phyloP scores from a whole-genome alignment of 495 filamentous ascomycete genomes.

The Viridothelium virens region DNA sequence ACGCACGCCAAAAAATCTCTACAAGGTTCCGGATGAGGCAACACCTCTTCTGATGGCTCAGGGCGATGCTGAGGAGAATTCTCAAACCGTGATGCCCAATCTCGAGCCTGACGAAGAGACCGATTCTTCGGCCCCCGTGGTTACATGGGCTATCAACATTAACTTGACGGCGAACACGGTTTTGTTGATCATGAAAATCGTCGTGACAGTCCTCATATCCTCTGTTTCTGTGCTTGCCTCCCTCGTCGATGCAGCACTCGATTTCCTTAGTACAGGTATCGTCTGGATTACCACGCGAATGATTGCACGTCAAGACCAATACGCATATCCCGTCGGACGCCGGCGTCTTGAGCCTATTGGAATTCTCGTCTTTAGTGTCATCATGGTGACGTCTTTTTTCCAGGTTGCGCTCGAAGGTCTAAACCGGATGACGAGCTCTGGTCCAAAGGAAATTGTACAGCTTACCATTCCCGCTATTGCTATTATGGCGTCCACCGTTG shows the following conservation, averaged over 20 bases:
- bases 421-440: constrained; percentile 49
- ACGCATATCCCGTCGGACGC: constrained; percentile 76
- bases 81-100: constrained; percentile 29
- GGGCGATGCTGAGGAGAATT: constrained; percentile 29
- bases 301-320: constrained; percentile 66
- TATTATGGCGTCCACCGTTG: constrained; percentile 75
- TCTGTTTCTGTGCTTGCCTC: constrained; percentile 84
- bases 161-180: constrained; percentile 79
- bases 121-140: constrained; percentile 57
- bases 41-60: constrained; percentile 47
- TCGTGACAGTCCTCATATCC: constrained; percentile 66
- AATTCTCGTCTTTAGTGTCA: constrained; percentile 46
- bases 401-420: constrained; percentile 73
- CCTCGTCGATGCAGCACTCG: constrained; percentile 79
- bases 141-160: constrained; percentile 72
- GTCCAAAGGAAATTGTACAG: constrained; percentile 54
- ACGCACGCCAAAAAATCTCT: constrained; percentile 73
- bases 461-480: constrained; percentile 66
- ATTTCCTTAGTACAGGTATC: constrained; percentile 80
- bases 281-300: constrained; percentile 73
- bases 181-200: constrained; percentile 71
- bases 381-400: constrained; percentile 70
- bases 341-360: constrained; percentile 54
- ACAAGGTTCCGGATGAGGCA: constrained; percentile 63
- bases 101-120: constrained; percentile 48